Evolutionary conservation across 371 early-diverging fungal species (phyloP).

Genomic region (Chytridium lagenaria): DNA sequence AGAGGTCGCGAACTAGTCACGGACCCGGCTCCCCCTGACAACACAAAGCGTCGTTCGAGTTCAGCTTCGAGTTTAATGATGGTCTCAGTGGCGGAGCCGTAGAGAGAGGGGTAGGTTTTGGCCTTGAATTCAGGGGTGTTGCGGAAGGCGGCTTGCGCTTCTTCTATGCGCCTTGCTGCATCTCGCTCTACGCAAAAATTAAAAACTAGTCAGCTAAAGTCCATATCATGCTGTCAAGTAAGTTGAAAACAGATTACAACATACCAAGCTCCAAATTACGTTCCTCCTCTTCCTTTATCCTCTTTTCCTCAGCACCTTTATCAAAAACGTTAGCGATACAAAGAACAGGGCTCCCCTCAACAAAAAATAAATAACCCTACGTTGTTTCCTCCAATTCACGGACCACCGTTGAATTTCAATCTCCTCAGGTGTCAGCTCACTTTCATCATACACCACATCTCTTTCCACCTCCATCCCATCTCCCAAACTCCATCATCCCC

Average conservation of each 20-base stretch:
- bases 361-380: slow-evolving; percentile 12
- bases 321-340: neutral
- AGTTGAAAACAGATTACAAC: too few species aligned
- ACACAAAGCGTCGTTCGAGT: slow-evolving; percentile 19
- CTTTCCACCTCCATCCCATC: slow-evolving; percentile 7
- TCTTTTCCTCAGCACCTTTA: neutral
- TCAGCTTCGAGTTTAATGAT: slow-evolving; percentile 26
- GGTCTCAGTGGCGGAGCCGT: slow-evolving; percentile 11
- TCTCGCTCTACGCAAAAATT: too few species aligned
- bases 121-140: slow-evolving; percentile 26
- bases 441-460: slow-evolving; percentile 38
- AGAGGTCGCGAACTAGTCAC: slow-evolving; percentile 14
- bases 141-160: neutral
- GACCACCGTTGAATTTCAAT: slow-evolving; percentile 41
- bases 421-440: slow-evolving; percentile 37
- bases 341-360: neutral
- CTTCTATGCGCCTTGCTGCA: neutral
- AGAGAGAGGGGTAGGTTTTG: slow-evolving; percentile 17
- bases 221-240: too few species aligned
- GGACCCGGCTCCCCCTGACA: slow-evolving; percentile 26
- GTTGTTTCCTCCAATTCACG: slow-evolving; percentile 27
- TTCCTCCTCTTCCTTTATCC: neutral
- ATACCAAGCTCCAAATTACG: too few species aligned
- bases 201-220: too few species aligned
- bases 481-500: slow-evolving; percentile 32